Evolutionary conservation across 2,329 filamentous ascomycete genomes (phyloP).

Genomic region (Dothistroma pini): DNA sequence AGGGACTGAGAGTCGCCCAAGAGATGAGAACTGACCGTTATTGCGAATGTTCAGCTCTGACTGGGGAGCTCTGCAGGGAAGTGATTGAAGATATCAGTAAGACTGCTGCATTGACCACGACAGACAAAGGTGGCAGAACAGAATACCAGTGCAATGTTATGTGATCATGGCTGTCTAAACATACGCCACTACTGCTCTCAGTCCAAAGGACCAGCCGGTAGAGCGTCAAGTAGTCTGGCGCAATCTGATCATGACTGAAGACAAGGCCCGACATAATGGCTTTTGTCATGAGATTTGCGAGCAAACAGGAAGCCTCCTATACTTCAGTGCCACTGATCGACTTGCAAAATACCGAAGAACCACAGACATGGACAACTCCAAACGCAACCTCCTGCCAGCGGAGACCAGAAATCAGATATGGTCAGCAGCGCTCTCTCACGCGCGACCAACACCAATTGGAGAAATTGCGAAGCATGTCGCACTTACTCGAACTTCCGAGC

Average conservation of each 20-base stretch:
- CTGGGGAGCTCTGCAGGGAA: conserved; percentile 54
- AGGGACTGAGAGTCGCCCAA: conserved; percentile 50
- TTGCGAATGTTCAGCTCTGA: conserved; percentile 60
- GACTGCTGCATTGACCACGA: conserved; percentile 57
- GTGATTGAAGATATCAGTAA: conserved; percentile 59
- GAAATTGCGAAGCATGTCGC: neutral
- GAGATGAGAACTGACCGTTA: conserved; percentile 60
- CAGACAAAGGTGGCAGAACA: conserved; percentile 46
- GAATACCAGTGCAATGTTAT: conserved; percentile 24
- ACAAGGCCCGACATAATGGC: neutral
- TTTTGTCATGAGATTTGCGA: neutral
- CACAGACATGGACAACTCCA: neutral
- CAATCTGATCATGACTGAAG: neutral
- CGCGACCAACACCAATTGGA: neutral
- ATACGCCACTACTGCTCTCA: neutral
- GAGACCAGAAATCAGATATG: neutral
- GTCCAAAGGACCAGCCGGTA: too few species aligned
- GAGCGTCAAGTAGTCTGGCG: neutral
- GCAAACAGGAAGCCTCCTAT: neutral
- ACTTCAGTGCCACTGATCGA: neutral
- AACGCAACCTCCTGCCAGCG: neutral
- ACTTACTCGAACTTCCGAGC: neutral
- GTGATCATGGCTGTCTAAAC: conserved; percentile 9
- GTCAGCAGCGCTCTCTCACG: too few species aligned
- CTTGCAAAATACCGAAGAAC: neutral